A percentile compares a stretch with the other conserved stretches of the same genome.
Evolutionary conservation across 2,329 filamentous ascomycete genomes (phyloP).

Genomic region (Penicillium sclerotiorum): DNA sequence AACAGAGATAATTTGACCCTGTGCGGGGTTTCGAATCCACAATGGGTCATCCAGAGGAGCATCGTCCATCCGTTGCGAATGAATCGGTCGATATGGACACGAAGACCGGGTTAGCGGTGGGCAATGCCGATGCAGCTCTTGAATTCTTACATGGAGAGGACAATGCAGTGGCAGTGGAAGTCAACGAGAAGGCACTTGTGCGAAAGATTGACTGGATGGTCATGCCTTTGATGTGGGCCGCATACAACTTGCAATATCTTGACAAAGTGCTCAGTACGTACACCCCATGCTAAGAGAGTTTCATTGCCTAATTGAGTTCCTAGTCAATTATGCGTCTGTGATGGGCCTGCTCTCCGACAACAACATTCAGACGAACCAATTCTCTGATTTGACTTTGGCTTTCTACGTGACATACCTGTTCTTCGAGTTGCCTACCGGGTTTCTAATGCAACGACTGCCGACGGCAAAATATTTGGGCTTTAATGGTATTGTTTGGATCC

Average conservation of each 20-base stretch:
- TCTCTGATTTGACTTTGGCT: constrained; percentile 61
- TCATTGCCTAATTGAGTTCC: constrained; percentile 28
- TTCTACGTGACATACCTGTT: constrained; percentile 62
- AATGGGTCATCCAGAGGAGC: constrained; percentile 2
- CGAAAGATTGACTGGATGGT: constrained; percentile 46
- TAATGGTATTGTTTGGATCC: no score
- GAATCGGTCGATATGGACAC: constrained; percentile 17
- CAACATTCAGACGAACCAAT: constrained; percentile 58
- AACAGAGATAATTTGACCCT: no score
- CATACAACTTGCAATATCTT: constrained; percentile 63
- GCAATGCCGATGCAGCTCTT: constrained; percentile 41
- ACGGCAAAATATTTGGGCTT: constrained; percentile 57
- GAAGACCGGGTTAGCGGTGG: constrained; percentile 16
- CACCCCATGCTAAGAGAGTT: constrained; percentile 40
- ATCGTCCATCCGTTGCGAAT: not conserved
- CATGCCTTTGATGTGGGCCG: constrained; percentile 56
- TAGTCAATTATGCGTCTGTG: constrained; percentile 57
- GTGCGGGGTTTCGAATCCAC: not conserved
- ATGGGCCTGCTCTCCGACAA: constrained; percentile 62
- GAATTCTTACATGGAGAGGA: constrained; percentile 34
- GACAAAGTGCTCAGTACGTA: constrained; percentile 58
- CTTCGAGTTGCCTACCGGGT: constrained; percentile 62
- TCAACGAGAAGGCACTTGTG: constrained; percentile 36
- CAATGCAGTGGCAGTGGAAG: constrained; percentile 28
- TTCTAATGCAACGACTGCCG: constrained; percentile 57